A percentile compares a stretch with the other conserved stretches of the same genome.
Evolutionary conservation across 1,139 yeast species (phyloP).

Genomic region (Nakaseomyces uthaithaninus): DNA sequence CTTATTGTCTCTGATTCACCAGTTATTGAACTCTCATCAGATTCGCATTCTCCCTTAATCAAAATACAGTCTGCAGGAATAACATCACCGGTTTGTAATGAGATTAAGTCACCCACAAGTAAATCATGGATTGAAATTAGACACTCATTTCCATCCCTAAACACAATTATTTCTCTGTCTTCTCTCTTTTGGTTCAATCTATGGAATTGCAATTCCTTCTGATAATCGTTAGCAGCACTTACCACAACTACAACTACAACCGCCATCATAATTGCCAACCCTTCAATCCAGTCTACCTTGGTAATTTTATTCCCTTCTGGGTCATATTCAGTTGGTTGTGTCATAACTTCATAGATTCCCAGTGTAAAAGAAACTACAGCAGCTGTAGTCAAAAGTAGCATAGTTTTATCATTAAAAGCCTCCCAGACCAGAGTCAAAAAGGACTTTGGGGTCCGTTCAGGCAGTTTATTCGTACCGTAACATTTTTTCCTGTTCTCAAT

Average conservation of each 20-base stretch:
- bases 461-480: slow-evolving; percentile 67
- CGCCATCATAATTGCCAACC: slow-evolving; percentile 93
- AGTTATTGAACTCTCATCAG: slow-evolving; percentile 88
- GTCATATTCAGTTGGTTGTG: slow-evolving; percentile 70
- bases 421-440: slow-evolving; percentile 64
- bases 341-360: slow-evolving; percentile 88
- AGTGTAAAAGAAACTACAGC: slow-evolving; percentile 83
- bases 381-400: slow-evolving; percentile 74
- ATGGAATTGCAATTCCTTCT: slow-evolving; percentile 89
- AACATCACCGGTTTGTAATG: slow-evolving; percentile 88
- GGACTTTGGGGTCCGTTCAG: slow-evolving; percentile 59
- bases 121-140: slow-evolving; percentile 68
- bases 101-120: slow-evolving; percentile 76
- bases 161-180: slow-evolving; percentile 69
- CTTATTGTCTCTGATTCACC: slow-evolving; percentile 85
- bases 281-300: slow-evolving; percentile 94
- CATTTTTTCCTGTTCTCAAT: slow-evolving; percentile 32
- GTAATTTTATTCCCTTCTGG: slow-evolving; percentile 69
- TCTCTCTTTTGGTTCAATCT: slow-evolving; percentile 81
- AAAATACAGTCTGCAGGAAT: slow-evolving; percentile 82
- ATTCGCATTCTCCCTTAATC: slow-evolving; percentile 65
- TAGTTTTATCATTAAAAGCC: slow-evolving; percentile 85
- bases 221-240: slow-evolving; percentile 92
- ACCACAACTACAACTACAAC: slow-evolving; percentile 84
- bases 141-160: slow-evolving; percentile 62